Evolutionary conservation across 2,329 filamentous ascomycete species (phyloP).

Genomic region (Lachnellula willkommii): DNA sequence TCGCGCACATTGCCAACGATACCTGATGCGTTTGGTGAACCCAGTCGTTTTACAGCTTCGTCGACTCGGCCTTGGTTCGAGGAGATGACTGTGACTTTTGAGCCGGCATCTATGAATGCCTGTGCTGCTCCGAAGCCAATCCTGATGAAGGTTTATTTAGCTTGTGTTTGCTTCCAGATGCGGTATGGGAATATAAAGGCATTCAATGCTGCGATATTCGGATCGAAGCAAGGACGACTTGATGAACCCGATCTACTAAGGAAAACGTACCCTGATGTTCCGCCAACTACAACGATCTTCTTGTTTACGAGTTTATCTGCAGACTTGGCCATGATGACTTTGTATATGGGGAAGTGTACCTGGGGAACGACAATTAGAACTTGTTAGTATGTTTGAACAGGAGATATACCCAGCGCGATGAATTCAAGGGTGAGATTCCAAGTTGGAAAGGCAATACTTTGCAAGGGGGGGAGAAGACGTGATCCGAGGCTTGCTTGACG

Average conservation of each 20-base stretch:
- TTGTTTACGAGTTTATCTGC: slow-evolving; percentile 33
- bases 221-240: background rate
- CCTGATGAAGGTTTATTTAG: slow-evolving; percentile 13
- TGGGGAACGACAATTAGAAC: background rate
- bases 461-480: background rate
- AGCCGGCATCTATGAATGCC: slow-evolving; percentile 34
- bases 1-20: slow-evolving; percentile 33
- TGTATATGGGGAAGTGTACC: background rate
- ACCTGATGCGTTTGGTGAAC: slow-evolving; percentile 24
- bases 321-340: slow-evolving; percentile 16
- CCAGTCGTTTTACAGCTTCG: slow-evolving; percentile 30
- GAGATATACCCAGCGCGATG: background rate
- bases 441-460: background rate
- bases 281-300: slow-evolving; percentile 35
- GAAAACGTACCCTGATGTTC: slow-evolving; percentile 32
- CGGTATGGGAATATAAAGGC: background rate
- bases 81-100: slow-evolving; percentile 33
- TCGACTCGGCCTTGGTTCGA: slow-evolving; percentile 31
- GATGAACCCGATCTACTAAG: background rate
- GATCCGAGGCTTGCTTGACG: background rate
- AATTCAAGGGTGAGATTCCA: background rate
- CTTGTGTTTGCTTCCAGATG: background rate
- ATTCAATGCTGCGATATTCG: background rate
- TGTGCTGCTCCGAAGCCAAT: slow-evolving; percentile 38
- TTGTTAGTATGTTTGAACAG: background rate